These are phyloP conservation scores for Trifolium repens DNA, from an alignment of 306 rosid genomes.

Conservation along the genomic window DNA sequence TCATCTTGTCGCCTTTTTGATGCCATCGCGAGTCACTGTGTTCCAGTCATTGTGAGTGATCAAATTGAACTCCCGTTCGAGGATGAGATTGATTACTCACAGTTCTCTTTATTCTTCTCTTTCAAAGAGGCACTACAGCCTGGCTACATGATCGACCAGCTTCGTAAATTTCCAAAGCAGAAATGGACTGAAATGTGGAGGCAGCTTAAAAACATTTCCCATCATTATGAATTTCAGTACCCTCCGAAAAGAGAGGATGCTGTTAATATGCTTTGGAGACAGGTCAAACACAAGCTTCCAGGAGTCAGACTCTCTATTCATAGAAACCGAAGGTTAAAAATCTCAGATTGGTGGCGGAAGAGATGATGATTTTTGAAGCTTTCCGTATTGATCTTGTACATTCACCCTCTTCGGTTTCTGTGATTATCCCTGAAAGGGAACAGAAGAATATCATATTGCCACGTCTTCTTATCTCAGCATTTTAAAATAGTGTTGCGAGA, in stretches of 20 bases:
- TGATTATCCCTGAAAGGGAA: slow-evolving; percentile 40
- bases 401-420: slow-evolving; percentile 45
- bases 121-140: slow-evolving; percentile 87
- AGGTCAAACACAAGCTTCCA: slow-evolving; percentile 87
- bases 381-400: slow-evolving; percentile 48
- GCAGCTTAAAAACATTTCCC: slow-evolving; percentile 70
- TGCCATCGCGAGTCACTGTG: slow-evolving; percentile 96
- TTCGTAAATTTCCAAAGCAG: slow-evolving; percentile 72
- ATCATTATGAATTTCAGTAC: slow-evolving; percentile 86
- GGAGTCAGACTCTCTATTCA: slow-evolving; percentile 72
- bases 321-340: slow-evolving; percentile 78
- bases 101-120: slow-evolving; percentile 85
- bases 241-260: slow-evolving; percentile 85
- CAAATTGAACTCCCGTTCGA: slow-evolving; percentile 97
- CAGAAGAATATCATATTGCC: slow-evolving; percentile 28
- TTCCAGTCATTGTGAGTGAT: slow-evolving; percentile 95
- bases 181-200: slow-evolving; percentile 93
- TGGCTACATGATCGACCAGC: slow-evolving; percentile 74
- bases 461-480: slow-evolving; percentile 35
- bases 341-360: slow-evolving; percentile 87
- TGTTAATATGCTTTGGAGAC: slow-evolving; percentile 94
- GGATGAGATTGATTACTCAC: slow-evolving; percentile 86
- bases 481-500: slow-evolving; percentile 32
- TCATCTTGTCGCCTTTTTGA: slow-evolving; percentile 97
- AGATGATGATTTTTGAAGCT: slow-evolving; percentile 61